These are phyloP conservation scores for Haplosporangium gracile DNA, from an alignment of 192 early-diverging fungal species.

Conservation along the genomic window DNA sequence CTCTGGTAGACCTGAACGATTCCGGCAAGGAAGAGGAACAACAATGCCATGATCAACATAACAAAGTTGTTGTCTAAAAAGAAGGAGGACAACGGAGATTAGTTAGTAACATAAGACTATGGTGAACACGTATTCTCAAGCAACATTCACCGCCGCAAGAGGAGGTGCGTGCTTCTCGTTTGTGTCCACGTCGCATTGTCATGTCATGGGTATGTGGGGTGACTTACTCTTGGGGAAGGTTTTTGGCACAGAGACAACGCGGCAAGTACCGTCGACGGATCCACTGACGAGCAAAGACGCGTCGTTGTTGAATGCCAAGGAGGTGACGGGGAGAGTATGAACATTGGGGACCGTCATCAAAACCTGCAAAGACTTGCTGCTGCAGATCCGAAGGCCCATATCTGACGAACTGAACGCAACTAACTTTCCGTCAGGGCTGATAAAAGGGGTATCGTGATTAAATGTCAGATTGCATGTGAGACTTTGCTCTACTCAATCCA, in stretches of 20 bases:
- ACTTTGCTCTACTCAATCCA: not conserved
- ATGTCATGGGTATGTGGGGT: not conserved
- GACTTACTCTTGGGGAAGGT: constrained; percentile 56
- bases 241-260: constrained; percentile 69
- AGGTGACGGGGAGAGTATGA: constrained; percentile 86
- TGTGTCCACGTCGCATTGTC: not conserved
- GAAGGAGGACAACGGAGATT: not conserved
- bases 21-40: constrained; percentile 50
- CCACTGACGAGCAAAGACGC: constrained; percentile 79
- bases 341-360: constrained; percentile 73
- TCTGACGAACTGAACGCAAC: constrained; percentile 83
- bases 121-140: not conserved
- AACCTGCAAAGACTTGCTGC: constrained; percentile 70
- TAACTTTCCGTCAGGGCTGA: constrained; percentile 76
- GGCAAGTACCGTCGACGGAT: constrained; percentile 84
- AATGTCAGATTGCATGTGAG: not conserved
- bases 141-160: too few species aligned
- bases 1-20: constrained; percentile 39
- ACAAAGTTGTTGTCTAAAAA: constrained; percentile 50
- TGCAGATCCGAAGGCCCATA: constrained; percentile 75
- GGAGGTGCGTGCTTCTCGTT: not conserved
- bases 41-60: constrained; percentile 40
- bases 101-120: not conserved
- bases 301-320: constrained; percentile 78
- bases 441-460: not conserved